phyloP scores from a whole-genome alignment of 2,329 filamentous ascomycete genomes.

The Simplicillium sp. region DNA sequence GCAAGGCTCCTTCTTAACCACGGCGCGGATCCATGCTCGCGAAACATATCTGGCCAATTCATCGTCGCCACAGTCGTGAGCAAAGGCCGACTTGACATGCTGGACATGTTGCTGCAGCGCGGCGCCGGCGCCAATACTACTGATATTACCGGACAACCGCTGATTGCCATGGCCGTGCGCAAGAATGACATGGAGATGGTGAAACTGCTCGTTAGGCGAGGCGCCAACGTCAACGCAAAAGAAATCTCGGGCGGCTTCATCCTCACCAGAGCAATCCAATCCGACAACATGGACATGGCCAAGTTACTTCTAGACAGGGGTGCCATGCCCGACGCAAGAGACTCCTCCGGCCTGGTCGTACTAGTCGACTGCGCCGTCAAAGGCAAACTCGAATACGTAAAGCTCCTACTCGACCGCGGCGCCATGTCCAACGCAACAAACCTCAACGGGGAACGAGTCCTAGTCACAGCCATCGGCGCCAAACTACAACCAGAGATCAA shows the following conservation, averaged over 20 bases:
- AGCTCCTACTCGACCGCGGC: constrained; percentile 21
- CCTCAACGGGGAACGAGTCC: too few relatives aligned
- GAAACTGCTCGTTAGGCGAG: constrained; percentile 9
- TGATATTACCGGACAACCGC: constrained; percentile 14
- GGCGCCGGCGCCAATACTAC: constrained; percentile 18
- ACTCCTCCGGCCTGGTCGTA: constrained; percentile 14
- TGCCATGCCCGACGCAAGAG: constrained; percentile 16
- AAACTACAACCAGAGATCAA: constrained; percentile 1
- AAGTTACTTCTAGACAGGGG: constrained; percentile 19
- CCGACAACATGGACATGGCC: constrained; percentile 15
- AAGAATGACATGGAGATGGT: constrained; percentile 14
- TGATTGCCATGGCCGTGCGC: constrained; percentile 17
- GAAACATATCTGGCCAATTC: not conserved
- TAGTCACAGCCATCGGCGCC: too few relatives aligned
- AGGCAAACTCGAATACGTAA: constrained; percentile 15
- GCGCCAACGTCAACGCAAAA: constrained; percentile 15
- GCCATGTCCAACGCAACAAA: constrained; percentile 18
- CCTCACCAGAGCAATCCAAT: constrained; percentile 18
- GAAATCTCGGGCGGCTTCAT: constrained; percentile 18
- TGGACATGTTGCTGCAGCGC: constrained; percentile 18
- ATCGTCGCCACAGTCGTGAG: not conserved
- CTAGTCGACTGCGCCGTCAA: constrained; percentile 18
- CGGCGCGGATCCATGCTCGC: not conserved
- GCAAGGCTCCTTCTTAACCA: not conserved
- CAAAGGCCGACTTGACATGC: constrained; percentile 7